Conservation (phyloP, 805 yeast species). For the Yarrowia sp. region DNA sequence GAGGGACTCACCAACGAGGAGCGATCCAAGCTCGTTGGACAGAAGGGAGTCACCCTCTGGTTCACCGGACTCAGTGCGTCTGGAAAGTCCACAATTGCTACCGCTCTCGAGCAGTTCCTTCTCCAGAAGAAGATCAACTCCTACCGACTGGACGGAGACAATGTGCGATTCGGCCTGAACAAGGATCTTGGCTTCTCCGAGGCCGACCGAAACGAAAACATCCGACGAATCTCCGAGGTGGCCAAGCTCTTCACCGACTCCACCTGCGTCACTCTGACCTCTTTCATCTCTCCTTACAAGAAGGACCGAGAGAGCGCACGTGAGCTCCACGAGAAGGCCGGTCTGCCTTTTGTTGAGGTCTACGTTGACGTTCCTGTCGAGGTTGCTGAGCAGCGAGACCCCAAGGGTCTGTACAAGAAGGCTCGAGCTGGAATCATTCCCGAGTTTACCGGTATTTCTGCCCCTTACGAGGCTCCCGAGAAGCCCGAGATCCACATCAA, state of each 20-base stretch:
- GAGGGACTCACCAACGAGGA: conserved; percentile 81
- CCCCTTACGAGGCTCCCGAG: conserved; percentile 93
- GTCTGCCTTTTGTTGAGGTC: conserved; percentile 84
- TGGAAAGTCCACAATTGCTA: conserved; percentile 92
- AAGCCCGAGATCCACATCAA: conserved; percentile 77
- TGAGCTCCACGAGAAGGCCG: conserved; percentile 70
- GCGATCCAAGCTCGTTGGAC: conserved; percentile 68
- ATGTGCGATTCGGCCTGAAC: conserved; percentile 90
- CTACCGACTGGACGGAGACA: conserved; percentile 90
- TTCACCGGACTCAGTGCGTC: conserved; percentile 93
- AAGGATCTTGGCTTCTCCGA: conserved; percentile 93
- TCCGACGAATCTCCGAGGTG: conserved; percentile 92
- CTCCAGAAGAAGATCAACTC: conserved; percentile 67
- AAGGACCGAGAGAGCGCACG: conserved; percentile 84
- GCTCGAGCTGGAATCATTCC: conserved; percentile 93
- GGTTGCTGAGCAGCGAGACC: conserved; percentile 95
- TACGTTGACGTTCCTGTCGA: conserved; percentile 90
- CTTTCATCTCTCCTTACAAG: conserved; percentile 89
- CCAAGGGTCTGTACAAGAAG: conserved; percentile 94
- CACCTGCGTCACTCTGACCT: conserved; percentile 81
- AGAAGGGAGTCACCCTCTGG: conserved; percentile 90
- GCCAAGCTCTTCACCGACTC: conserved; percentile 92
- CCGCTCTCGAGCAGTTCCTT: conserved; percentile 83
- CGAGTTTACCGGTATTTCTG: conserved; percentile 93
- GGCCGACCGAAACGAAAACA: conserved; percentile 89